These are phyloP conservation scores for Colletotrichum sp. DNA, from an alignment of 2,329 filamentous ascomycete species.

Conservation along the genomic window DNA sequence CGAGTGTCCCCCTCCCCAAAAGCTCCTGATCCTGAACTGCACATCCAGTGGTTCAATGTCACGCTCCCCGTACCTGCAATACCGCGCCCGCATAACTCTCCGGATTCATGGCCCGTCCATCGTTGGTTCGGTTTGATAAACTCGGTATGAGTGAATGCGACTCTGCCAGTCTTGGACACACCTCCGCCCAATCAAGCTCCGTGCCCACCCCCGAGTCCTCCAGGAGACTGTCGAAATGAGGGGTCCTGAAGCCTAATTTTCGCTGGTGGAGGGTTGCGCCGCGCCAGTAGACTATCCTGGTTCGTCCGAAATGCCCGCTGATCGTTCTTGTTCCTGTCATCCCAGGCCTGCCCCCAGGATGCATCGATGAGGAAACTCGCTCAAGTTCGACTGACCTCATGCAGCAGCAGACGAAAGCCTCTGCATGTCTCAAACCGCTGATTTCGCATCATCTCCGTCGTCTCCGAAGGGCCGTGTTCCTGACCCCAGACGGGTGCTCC, in stretches of 20 bases:
- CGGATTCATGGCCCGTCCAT: conserved; percentile 8
- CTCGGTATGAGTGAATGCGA: not conserved
- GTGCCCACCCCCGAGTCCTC: not conserved
- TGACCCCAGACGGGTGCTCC: conserved; percentile 16
- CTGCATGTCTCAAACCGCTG: not conserved
- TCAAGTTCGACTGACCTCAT: not conserved
- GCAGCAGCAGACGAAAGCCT: not conserved
- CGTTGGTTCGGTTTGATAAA: conserved; percentile 9
- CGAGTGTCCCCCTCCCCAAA: not conserved
- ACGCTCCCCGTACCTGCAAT: conserved; percentile 5
- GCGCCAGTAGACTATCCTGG: not conserved
- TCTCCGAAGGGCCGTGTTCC: conserved; percentile 17
- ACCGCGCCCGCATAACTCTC: conserved; percentile 11
- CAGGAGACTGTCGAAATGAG: not conserved
- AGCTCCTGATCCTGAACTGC: not conserved
- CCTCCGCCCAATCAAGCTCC: not conserved
- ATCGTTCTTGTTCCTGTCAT: conserved; percentile 7
- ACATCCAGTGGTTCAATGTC: not conserved
- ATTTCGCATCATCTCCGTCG: not conserved
- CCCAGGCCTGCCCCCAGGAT: not conserved
- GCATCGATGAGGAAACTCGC: not conserved
- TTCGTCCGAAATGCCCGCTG: conserved; percentile 6
- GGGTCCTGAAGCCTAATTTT: not conserved
- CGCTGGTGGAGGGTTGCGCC: not conserved
- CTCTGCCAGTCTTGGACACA: not conserved